Base-by-base conservation (phyloP, 352 stramenopile species). In the Phytophthora aleatoria region DNA sequence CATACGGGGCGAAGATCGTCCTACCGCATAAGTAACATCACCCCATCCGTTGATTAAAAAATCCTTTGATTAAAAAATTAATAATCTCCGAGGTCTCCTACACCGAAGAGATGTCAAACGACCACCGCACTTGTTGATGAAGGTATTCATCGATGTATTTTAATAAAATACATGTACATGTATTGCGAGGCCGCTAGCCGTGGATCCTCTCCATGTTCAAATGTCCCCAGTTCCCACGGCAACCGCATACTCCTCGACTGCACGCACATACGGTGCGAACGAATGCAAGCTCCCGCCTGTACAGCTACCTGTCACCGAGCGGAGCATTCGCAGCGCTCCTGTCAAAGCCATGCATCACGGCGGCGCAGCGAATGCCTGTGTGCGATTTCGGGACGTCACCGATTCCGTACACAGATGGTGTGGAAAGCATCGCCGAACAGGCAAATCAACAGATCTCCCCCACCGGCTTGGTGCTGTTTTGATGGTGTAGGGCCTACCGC, bases 401-500 rank as follows among this genome's bases (percentile, higher is more conserved):
- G 50, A 54, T 45, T 31, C 35, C n/a, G 15, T 27, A n/a, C 24
- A 24, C 42, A 61, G 50, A 27, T 67, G 59, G 50, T 44, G 35
- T 10, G 35, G 10, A 45, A 51, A 43, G 43, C 38, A 49, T 56
- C 20, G 33, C 31, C 44, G 7, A 41, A 42, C 35, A 55, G 35
- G 35, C 51, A 67, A 67, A 67, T 61, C 59, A 9, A 51, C 51
- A 38, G 16, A 67, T 51, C 15, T 42, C 43, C 35, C 35, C 58
- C 31, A 49, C 58, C 58, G 58, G 58, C 58, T 66, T 66, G 58
- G 49, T 64, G 57, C 57, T 53, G 3, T 6, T 54, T 50, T 51
- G 50, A 61, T 66, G 58, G 58, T 51, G 47, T 5, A 57, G 27
- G 53, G 30, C 30, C 8, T 30, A 24, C 42, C 47, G n/a, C 47